Percentiles rank a stretch among this genome's conserved stretches.
Conservation (phyloP, 139 green algal genomes). For the Chlorella sp. region DNA sequence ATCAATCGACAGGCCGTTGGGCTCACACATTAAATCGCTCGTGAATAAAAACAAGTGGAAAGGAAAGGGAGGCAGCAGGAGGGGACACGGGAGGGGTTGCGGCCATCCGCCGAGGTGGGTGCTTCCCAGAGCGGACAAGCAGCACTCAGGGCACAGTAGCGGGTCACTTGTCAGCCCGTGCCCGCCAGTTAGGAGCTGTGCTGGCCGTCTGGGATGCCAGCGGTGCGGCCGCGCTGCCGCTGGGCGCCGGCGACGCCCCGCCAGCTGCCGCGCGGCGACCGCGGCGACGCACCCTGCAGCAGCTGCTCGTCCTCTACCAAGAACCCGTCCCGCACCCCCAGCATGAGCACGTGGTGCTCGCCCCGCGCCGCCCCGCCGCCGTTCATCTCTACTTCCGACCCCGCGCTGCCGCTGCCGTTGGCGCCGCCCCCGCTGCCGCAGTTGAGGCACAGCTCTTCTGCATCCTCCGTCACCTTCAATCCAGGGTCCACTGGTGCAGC, state of each 20-base stretch:
- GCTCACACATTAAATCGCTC: no score
- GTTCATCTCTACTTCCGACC: background rate
- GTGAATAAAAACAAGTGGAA: no score
- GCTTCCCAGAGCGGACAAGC: background rate
- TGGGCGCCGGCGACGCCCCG: background rate
- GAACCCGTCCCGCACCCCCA: constrained; percentile 2
- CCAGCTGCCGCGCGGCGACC: background rate
- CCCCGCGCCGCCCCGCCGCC: background rate
- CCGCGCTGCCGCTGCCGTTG: background rate
- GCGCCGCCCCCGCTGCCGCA: background rate
- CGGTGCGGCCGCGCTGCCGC: background rate
- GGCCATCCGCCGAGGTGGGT: background rate
- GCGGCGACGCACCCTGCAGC: background rate
- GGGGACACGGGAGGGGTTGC: no score
- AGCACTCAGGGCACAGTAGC: no score
- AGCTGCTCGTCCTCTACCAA: constrained; percentile 15
- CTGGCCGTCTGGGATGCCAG: background rate
- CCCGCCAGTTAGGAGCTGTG: background rate
- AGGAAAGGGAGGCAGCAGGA: no score
- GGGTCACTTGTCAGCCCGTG: no score
- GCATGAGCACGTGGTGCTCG: constrained; percentile 10
- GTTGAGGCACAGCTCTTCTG: background rate
- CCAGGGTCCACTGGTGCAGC: background rate
- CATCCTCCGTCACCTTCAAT: background rate
- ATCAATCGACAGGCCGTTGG: no score